Evolutionary conservation across 1,284 basidiomycete species (phyloP).

Genomic region (Ustilago tritici): DNA sequence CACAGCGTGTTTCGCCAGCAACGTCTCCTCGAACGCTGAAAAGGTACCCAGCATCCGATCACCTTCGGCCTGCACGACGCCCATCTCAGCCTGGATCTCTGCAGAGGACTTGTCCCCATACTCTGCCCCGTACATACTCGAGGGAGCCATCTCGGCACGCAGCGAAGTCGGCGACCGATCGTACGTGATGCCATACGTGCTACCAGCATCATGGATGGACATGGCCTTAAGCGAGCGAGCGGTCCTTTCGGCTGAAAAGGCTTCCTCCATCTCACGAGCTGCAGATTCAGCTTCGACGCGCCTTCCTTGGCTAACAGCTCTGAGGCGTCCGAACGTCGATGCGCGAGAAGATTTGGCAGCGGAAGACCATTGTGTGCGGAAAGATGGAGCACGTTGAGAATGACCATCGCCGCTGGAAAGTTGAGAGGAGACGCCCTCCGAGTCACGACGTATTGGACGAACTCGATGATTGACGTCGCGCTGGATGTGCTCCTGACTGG

Average conservation of each 20-base stretch:
- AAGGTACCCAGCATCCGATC: conserved; percentile 54
- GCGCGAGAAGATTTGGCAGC: conserved; percentile 28
- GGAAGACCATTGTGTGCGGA: conserved; percentile 32
- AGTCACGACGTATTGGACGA: conserved; percentile 24
- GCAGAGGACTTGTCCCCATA: conserved; percentile 44
- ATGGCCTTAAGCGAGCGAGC: conserved; percentile 41
- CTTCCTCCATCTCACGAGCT: conserved; percentile 34
- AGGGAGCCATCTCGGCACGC: conserved; percentile 31
- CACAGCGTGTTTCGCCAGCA: conserved; percentile 30
- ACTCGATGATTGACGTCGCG: neutral
- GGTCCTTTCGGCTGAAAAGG: conserved; percentile 38
- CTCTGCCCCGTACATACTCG: conserved; percentile 48
- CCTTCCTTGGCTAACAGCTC: conserved; percentile 28
- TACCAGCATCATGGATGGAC: conserved; percentile 29
- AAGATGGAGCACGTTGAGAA: conserved; percentile 34
- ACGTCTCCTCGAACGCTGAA: conserved; percentile 40
- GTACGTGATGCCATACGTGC: neutral
- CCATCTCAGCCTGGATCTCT: conserved; percentile 61
- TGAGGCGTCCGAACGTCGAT: conserved; percentile 39
- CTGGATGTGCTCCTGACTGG: neutral
- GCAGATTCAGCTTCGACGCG: conserved; percentile 25
- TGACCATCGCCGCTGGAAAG: conserved; percentile 45
- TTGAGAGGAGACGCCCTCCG: conserved; percentile 27
- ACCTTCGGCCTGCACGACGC: conserved; percentile 56
- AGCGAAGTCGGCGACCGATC: conserved; percentile 20